These are phyloP conservation scores for Phialophora chinensis DNA, from an alignment of 2,329 filamentous ascomycete genomes.

Conservation along the genomic window DNA sequence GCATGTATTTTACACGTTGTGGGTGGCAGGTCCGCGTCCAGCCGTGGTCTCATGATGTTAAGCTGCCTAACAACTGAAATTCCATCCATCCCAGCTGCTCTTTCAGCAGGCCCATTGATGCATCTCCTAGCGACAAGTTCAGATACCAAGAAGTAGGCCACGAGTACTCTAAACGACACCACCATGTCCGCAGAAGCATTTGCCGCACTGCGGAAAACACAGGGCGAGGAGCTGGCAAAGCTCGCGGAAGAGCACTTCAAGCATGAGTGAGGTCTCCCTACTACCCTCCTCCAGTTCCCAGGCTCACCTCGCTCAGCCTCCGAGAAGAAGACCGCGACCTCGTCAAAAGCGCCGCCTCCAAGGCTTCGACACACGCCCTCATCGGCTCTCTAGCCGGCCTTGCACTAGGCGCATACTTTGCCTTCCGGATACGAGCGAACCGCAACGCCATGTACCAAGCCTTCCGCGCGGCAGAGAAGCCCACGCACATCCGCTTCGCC, in stretches of 20 bases:
- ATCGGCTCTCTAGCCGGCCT: constrained; percentile 67
- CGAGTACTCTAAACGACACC: not conserved
- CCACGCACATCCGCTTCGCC: constrained; percentile 66
- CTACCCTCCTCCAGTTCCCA: constrained; percentile 15
- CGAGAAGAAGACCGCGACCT: constrained; percentile 64
- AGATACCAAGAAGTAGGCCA: not conserved
- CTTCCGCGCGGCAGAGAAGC: constrained; percentile 66
- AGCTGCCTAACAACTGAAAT: not conserved
- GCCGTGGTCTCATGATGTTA: not conserved
- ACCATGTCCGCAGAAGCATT: constrained; percentile 52
- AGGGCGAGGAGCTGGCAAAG: constrained; percentile 57
- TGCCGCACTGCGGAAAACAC: constrained; percentile 54
- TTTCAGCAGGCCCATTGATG: not conserved
- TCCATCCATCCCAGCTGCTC: not conserved
- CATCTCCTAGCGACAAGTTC: not conserved
- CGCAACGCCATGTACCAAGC: constrained; percentile 66
- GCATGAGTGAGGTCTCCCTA: constrained; percentile 53
- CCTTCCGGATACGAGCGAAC: constrained; percentile 62
- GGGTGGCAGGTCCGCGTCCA: not conserved
- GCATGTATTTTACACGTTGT: not conserved
- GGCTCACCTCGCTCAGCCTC: constrained; percentile 46
- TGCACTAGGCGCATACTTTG: constrained; percentile 63
- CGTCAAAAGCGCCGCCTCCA: constrained; percentile 61
- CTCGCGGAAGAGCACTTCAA: constrained; percentile 65
- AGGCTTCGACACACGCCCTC: constrained; percentile 61